phyloP scores from a whole-genome alignment of 2,329 filamentous ascomycete genomes.

The Diaporthe helianthi region DNA sequence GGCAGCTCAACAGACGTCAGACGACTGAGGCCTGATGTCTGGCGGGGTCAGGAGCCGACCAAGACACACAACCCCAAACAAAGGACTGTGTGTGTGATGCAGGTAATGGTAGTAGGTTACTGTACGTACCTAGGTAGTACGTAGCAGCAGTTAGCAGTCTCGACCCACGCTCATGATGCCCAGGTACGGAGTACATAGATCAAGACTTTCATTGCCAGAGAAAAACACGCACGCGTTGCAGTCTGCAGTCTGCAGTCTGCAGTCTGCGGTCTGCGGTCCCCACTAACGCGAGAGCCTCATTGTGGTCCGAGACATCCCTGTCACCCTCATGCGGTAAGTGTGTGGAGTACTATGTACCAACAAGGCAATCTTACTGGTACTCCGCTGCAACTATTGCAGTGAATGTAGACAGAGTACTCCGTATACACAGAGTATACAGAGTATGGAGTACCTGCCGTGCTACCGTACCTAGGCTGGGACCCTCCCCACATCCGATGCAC shows the following conservation, averaged over 20 bases:
- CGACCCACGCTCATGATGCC: not conserved
- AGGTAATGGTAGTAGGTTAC: no score
- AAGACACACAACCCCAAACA: no score
- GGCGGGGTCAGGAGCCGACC: not conserved
- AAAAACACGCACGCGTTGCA: not conserved
- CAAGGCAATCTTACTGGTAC: not conserved
- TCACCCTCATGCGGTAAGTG: not conserved
- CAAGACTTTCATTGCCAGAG: no score
- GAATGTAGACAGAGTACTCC: no score
- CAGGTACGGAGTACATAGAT: no score
- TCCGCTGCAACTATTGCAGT: no score
- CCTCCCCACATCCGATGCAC: constrained; percentile 3
- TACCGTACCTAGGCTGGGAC: not conserved
- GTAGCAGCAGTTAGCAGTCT: not conserved
- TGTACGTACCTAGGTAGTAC: no score
- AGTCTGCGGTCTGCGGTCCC: not conserved
- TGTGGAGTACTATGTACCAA: no score
- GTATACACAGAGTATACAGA: no score
- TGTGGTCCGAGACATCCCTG: constrained; percentile 22
- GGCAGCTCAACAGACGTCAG: constrained; percentile 2
- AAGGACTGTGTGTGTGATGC: no score
- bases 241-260: not conserved
- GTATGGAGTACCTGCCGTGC: not conserved
- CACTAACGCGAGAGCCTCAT: constrained; percentile 26
- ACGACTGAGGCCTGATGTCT: not conserved